Conservation (phyloP, 1,284 basidiomycete genomes). For the Marasmius oreades region DNA sequence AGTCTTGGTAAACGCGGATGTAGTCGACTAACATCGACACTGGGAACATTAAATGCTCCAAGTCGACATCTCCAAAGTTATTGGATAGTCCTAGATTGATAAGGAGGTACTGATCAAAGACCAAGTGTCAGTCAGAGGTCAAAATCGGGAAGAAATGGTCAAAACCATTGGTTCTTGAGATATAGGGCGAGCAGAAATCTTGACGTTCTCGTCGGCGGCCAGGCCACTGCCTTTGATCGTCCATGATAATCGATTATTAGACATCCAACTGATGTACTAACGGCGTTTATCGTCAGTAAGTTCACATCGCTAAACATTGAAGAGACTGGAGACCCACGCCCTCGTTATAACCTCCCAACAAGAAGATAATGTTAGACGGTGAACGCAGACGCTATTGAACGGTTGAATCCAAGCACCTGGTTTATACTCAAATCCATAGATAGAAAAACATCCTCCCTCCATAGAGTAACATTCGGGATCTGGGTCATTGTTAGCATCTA, state of each 20-base stretch:
- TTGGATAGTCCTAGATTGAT: conserved; percentile 39
- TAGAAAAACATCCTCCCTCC: conserved; percentile 42
- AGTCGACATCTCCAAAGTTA: conserved; percentile 29
- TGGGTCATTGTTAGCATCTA: neutral
- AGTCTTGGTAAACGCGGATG: conserved; percentile 18
- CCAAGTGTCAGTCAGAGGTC: neutral
- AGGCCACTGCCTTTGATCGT: conserved; percentile 54
- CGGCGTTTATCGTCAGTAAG: no score
- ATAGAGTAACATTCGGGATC: conserved; percentile 40
- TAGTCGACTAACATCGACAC: conserved; percentile 15
- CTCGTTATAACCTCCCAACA: conserved; percentile 25
- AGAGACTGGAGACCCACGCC: conserved; percentile 24
- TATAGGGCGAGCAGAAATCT: conserved; percentile 57
- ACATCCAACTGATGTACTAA: conserved; percentile 63
- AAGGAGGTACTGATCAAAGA: conserved; percentile 33
- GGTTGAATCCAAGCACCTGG: no score
- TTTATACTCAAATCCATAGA: conserved; percentile 59
- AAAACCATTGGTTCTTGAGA: conserved; percentile 62
- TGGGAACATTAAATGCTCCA: conserved; percentile 14
- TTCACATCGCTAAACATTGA: no score
- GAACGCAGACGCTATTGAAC: neutral
- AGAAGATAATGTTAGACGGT: no score
- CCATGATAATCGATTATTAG: conserved; percentile 51
- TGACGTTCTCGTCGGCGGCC: conserved; percentile 44
- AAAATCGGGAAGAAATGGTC: conserved; percentile 7